Conservation (phyloP, 169 alveolate species). For the Besnoitia besnoiti region DNA sequence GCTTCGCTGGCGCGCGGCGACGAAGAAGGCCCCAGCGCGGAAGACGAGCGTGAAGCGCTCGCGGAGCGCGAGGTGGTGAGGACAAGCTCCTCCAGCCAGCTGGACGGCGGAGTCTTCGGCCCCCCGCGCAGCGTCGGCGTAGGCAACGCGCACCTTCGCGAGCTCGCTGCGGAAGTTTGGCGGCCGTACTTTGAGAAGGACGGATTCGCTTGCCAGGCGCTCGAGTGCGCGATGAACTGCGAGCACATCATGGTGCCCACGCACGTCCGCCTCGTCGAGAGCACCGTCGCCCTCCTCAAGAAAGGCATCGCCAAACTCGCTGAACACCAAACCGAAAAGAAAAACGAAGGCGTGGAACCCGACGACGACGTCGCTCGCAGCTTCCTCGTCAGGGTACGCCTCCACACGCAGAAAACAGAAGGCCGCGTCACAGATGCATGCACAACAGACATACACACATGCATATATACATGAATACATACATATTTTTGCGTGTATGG, state of each 20-base stretch:
- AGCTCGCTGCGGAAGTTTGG: constrained; percentile 82
- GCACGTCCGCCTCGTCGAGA: constrained; percentile 88
- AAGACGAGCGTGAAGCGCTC: background rate
- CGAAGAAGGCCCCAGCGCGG: background rate
- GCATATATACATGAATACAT: too few species aligned
- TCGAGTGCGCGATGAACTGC: constrained; percentile 79
- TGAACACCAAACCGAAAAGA: constrained; percentile 26
- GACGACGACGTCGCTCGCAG: constrained; percentile 36
- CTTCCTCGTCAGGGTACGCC: constrained; percentile 50
- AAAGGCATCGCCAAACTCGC: constrained; percentile 59
- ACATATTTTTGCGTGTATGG: too few species aligned
- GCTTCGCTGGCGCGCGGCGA: background rate
- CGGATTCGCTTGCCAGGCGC: constrained; percentile 78
- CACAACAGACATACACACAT: too few species aligned
- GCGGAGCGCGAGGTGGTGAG: background rate
- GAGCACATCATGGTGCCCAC: constrained; percentile 95
- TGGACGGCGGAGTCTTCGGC: background rate
- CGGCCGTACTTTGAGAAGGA: constrained; percentile 81
- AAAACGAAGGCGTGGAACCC: constrained; percentile 30
- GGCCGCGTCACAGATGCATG: too few species aligned
- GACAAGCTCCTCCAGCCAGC: background rate
- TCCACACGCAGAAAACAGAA: background rate
- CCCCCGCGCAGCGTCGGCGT: constrained; percentile 40
- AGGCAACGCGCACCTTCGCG: constrained; percentile 52
- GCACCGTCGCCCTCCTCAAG: constrained; percentile 88